Evolutionary conservation across 208 protist species (phyloP), one percentile per base, ranked within the genome.

Genomic region (Acanthamoeba polyphaga): DNA sequence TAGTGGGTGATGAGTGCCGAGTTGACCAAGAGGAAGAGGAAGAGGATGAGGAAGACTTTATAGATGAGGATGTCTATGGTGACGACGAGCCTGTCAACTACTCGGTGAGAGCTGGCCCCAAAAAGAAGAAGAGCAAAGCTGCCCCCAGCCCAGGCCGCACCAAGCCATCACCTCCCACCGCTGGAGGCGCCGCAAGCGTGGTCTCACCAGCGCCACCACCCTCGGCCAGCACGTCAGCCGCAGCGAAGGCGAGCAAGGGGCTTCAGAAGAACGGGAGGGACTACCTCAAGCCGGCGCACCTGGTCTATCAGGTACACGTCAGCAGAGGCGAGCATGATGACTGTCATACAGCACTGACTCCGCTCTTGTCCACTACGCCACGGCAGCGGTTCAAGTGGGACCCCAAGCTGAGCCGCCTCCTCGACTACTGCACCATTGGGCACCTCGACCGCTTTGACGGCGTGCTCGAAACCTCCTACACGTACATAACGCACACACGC

Each of bases 381-480:
- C 2, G n/a, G 6, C 43, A 58, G 32, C 43, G 82, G 17, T 90
- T 90, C 82, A 90, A 90, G 58, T 90, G 82, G 82, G 82, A 90
- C 24, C 82, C 82, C 7, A 60, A 90, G 82, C 82, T 90, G 82
- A 60, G 82, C 49, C 82, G 53, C 34, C 55, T 90, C 0, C 58
- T 90, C 53, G 55, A 90, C 53, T 49, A 49, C 53, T 90, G 53
- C 58, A 10, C 7, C 17, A 68, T 90, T 0, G 82, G 82, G 53
- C 51, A 90, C 82, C 27, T 90, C 49, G 82, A 90, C 29, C 82
- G 82, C 55, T 90, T 90, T 32, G 53, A 70, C 51, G 82, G 82
- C 58, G 32, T 90, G 5, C 10, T 90, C 24, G 82, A 90, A n/a
- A 43, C 17, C 12, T n/a, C 82, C 32, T 90, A 70, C 32, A 8